Conservation (phyloP, 169 alveolate species). For the Babesia gibsoni region DNA sequence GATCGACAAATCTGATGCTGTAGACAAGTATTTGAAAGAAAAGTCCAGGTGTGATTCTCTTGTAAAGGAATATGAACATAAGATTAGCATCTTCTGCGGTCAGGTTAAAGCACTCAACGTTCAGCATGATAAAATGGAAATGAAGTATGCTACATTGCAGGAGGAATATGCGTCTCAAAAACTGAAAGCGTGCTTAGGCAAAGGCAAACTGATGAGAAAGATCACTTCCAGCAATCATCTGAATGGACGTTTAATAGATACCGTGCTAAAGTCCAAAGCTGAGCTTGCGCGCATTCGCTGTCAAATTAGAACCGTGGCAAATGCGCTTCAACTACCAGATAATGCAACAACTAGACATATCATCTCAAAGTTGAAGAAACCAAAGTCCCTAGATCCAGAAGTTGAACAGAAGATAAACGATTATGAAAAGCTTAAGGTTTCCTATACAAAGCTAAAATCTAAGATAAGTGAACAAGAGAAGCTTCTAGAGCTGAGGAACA, state of each 20-base stretch:
- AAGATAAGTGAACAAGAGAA: constrained; percentile 35
- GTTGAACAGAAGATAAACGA: background rate
- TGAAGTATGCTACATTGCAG: background rate
- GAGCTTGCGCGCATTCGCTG: constrained; percentile 49
- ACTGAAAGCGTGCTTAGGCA: background rate
- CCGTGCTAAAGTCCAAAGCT: constrained; percentile 45
- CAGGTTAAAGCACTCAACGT: background rate
- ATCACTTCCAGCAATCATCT: background rate
- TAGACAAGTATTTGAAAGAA: constrained; percentile 1
- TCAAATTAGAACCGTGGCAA: constrained; percentile 17
- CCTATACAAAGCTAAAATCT: constrained; percentile 22
- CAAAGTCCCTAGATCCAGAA: background rate
- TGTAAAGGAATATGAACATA: background rate
- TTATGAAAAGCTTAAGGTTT: constrained; percentile 22
- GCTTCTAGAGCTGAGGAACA: constrained; percentile 1
- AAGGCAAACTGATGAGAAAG: background rate
- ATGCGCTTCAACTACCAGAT: constrained; percentile 22
- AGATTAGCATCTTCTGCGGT: background rate
- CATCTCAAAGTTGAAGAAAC: constrained; percentile 15
- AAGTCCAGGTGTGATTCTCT: background rate
- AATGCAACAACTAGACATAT: constrained; percentile 31
- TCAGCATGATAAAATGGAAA: background rate
- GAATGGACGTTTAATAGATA: constrained; percentile 6
- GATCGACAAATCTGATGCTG: background rate
- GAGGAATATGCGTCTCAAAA: constrained; percentile 1